These are phyloP conservation scores for Dryas integrifolia DNA, from an alignment of 331 rosid genomes.

Conservation along the genomic window DNA sequence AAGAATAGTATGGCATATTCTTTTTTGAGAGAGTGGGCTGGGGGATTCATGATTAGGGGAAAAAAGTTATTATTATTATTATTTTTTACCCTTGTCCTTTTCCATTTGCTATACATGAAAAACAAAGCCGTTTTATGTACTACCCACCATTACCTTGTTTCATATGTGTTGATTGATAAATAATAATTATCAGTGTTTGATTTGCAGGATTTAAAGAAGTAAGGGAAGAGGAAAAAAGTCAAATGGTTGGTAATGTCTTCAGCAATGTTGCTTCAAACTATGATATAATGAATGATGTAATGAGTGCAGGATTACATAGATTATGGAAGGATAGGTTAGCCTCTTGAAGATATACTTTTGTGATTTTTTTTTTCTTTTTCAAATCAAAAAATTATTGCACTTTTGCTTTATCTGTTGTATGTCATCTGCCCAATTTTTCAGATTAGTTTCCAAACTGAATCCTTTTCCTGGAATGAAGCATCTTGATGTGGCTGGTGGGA, in stretches of 20 bases:
- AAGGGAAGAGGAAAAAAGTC: slow-evolving; percentile 85
- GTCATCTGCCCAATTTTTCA: slow-evolving; percentile 36
- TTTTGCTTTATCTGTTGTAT: slow-evolving; percentile 19
- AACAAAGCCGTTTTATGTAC: neutral
- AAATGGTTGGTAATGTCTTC: slow-evolving; percentile 82
- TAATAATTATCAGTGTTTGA: slow-evolving; percentile 4
- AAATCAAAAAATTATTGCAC: neutral
- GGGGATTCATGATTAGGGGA: neutral
- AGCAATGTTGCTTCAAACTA: slow-evolving; percentile 80
- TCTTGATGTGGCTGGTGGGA: slow-evolving; percentile 98
- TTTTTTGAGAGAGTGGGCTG: neutral
- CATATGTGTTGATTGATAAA: neutral
- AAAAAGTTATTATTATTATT: neutral
- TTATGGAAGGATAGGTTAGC: slow-evolving; percentile 91
- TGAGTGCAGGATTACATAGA: slow-evolving; percentile 93
- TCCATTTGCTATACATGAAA: too few relatives aligned
- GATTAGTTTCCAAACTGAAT: slow-evolving; percentile 77
- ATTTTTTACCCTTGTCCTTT: neutral
- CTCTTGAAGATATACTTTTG: neutral
- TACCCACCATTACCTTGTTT: neutral
- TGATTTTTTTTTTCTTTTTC: neutral
- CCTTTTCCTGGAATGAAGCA: slow-evolving; percentile 97
- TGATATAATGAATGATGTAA: slow-evolving; percentile 87
- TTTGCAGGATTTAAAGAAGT: slow-evolving; percentile 78
- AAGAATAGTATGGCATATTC: neutral